Base-by-base conservation (phyloP, 2,329 filamentous ascomycete genomes). In the Colletotrichum sidae region DNA sequence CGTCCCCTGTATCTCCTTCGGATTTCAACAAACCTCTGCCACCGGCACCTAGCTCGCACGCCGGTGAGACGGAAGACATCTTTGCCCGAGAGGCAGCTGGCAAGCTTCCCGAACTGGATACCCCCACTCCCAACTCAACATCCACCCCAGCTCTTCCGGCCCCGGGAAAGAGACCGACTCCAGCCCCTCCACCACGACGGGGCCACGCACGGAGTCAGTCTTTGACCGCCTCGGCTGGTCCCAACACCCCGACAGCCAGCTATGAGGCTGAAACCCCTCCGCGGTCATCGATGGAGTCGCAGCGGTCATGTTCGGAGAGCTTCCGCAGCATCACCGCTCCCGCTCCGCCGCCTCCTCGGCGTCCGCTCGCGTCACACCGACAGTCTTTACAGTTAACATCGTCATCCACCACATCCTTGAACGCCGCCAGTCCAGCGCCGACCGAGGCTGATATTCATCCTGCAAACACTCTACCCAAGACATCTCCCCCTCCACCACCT, bases 21-120 rank as follows among this genome's bases (percentile, higher is more conserved):
- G 84, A 89, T 69, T 74, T 86, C 35, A 88, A 88, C 74, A 91
- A 90, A 70, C 87, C 89, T 4, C 80, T 90, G 11, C 88, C 90
- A 2, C 82, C 83, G 1, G 80, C 84, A 4, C 86, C 86, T 2
- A 70, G 73, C 10, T 80, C 81, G 41, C 80, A 79, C 42, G 81
- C 77, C 67, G 81, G 85, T 54, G 81, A 80, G 41, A 70, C 75
- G 17, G 83, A 86, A 63, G 85, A 83, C 41, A 77, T 84, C 17
- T 86, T 87, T 65, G 84, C 87, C 67, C 81, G 78, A 45, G 84
- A 87, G 71, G 79, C 83, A 41, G 84, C 81, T 13, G 84, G 83
- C 39, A 86, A 84, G 69, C 71, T 81, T 6, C 83, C 84, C 5
- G 84, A 85, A 64, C 73, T 71, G 60, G 38, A 60, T 75, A 68